Base-by-base conservation (phyloP, 805 yeast species). In the Sugiyamaella smithiae region DNA sequence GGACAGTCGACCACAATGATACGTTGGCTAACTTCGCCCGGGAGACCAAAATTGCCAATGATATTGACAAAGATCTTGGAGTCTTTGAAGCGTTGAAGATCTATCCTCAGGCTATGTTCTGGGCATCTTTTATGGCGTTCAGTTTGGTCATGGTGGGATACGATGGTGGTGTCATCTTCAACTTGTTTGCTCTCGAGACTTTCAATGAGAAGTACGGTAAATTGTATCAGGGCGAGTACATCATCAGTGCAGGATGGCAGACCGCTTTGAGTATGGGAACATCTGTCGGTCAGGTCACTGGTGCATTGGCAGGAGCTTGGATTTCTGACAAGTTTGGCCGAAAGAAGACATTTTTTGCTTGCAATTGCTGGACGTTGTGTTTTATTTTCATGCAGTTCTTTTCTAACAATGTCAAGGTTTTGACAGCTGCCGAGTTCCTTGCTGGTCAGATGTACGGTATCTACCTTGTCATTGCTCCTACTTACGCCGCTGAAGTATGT, bases 401-500 rank as follows among this genome's bases (percentile, higher is more conserved):
- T 57, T 71, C 79, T 25, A 62, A 64, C 5, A 62, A 60, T 51
- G 48, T 68, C 19, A 63, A 63, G 8, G 67, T 63, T 20, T 58
- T 70, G 45, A 57, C 62, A 28, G 68, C 55, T 17, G 74, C 70
- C n/a, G 66, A 68, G 51, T 53, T 69, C 20, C 57, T 70, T 8
- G 58, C 69, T 38, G 52, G 62, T 7, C 36, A 77, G 36, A 71
- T 74, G 4, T 77, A 78, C 76, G 82, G 83, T 45, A 67, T 69
- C 12, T 76, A 75, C 54, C 76, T 70, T 49, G 68, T 75, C 25
- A 59, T 78, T 53, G 67, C 78, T 3, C 72, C 75, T 6, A 60
- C 77, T 1, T 78, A 78, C 56, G 78, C 82, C 16, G 66, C 78
- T 19, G 83, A 78, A 56, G 76, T 77, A 22, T 70, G 79, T 54